phyloP scores from a whole-genome alignment of 2,329 filamentous ascomycete genomes.

The Aschersonia sp. region DNA sequence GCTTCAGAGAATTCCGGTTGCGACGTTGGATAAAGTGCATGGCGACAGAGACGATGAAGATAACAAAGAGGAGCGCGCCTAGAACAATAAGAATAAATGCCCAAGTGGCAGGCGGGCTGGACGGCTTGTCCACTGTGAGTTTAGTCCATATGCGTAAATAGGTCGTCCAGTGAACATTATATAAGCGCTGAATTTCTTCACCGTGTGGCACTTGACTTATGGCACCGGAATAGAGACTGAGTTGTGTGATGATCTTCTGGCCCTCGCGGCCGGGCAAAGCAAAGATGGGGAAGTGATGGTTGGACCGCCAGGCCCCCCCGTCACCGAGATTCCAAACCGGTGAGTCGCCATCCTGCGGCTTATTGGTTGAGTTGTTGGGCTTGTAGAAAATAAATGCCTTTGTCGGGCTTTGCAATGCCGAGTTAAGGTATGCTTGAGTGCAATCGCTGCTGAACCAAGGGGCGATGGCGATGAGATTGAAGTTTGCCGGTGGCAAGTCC shows the following conservation, averaged over 20 bases:
- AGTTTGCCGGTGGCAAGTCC: constrained; percentile 56
- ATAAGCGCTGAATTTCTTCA: constrained; percentile 37
- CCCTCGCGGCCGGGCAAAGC: constrained; percentile 60
- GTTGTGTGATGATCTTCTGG: constrained; percentile 50
- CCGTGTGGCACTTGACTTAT: constrained; percentile 47
- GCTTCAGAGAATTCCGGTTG: constrained; percentile 51
- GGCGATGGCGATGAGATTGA: constrained; percentile 66
- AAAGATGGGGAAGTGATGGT: constrained; percentile 69
- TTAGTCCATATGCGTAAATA: constrained; percentile 47
- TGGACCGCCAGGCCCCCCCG: constrained; percentile 52
- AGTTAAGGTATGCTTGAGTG: constrained; percentile 55
- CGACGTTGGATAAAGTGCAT: constrained; percentile 70
- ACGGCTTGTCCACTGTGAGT: constrained; percentile 30
- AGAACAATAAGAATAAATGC: constrained; percentile 60
- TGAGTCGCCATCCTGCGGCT: constrained; percentile 52
- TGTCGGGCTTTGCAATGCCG: constrained; percentile 42
- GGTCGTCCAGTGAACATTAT: constrained; percentile 39
- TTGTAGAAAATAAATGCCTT: constrained; percentile 51
- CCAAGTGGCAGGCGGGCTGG: constrained; percentile 61
- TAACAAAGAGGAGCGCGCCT: constrained; percentile 53
- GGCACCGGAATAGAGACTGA: constrained; percentile 66
- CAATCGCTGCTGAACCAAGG: constrained; percentile 73
- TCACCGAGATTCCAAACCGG: constrained; percentile 58
- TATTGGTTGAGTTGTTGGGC: constrained; percentile 37
- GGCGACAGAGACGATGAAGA: constrained; percentile 48